Evolutionary conservation across 1,139 yeast genomes (phyloP).

Genomic region (Kazachstania sp.): DNA sequence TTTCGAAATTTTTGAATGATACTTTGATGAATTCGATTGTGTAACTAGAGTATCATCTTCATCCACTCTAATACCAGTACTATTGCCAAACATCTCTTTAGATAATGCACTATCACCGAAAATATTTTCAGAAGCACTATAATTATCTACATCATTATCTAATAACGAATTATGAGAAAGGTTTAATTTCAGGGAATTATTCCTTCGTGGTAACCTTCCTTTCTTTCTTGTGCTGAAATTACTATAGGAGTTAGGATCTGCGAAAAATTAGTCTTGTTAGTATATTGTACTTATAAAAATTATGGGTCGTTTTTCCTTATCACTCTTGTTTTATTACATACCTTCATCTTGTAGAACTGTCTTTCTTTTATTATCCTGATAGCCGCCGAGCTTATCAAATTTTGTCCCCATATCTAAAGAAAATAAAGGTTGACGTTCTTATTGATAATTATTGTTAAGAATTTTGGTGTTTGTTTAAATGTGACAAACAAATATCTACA

Average conservation of each 20-base stretch:
- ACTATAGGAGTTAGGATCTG: background rate
- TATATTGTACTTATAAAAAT: background rate
- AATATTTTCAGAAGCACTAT: slow-evolving; percentile 4
- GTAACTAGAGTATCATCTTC: slow-evolving; percentile 11
- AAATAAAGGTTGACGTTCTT: background rate
- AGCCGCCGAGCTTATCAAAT: slow-evolving; percentile 6
- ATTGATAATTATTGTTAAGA: no score
- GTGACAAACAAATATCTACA: no score
- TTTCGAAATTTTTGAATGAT: background rate
- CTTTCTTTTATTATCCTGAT: background rate
- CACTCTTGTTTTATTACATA: background rate
- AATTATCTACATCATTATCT: slow-evolving; percentile 16
- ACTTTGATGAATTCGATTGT: background rate
- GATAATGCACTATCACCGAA: background rate
- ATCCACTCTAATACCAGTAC: slow-evolving; percentile 7
- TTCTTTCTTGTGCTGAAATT: no score
- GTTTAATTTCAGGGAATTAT: slow-evolving; percentile 16
- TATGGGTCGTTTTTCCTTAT: background rate
- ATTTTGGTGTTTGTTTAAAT: no score
- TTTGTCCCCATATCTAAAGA: slow-evolving; percentile 3
- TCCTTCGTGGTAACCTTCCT: no score
- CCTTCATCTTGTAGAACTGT: background rate
- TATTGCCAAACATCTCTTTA: background rate
- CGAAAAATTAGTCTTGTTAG: background rate
- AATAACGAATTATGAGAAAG: slow-evolving; percentile 17